Base-by-base conservation (phyloP, 164 flowering plant genomes). In the Piper betle region DNA sequence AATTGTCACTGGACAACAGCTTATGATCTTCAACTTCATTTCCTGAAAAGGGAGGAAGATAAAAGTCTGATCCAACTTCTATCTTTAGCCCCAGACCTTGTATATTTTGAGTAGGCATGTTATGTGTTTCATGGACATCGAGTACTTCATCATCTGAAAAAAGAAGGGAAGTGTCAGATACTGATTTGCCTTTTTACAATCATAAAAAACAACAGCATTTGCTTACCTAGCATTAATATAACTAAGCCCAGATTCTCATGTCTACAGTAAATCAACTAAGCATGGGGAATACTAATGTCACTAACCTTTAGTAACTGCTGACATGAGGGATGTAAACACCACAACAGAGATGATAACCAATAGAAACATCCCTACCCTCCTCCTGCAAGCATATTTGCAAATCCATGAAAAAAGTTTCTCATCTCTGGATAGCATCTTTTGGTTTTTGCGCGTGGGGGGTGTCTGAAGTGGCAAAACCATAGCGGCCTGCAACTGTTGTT, bases 351-450 rank as follows among this genome's bases (percentile, higher is more conserved):
- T 20, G 3, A 60, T 40, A n/a, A 59, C 61, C 50, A 75, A 20
- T 40, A 72, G 63, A 58, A 75, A 69, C 96, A 91, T 85, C 40
- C 80, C 86, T 17, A 84, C 77, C 64, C 71, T 71, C 69, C 79
- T 78, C 38, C 91, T 67, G 38, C 85, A 68, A 58, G 78, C 58
- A 50, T 58, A 73, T 68, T 80, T 76, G 71, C 72, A 81, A 60
- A 79, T 55, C 67, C 69, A 53, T 0, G 74, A 74, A 15, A 75
- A 64, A 64, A 75, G 42, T 66, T 71, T 82, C 58, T 86, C 96
- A 25, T 84, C 93, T 71, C 83, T 76, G 1, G 74, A 66, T 64
- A 68, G 62, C 76, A 73, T 71, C 82, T 77, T 90, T 8, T 84
- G 58, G 9, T 64, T 60, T 69, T 80, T 90, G 5, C 87, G 82